A percentile compares a stretch with the other conserved stretches of the same genome.
Conservation (phyloP, 2,329 filamentous ascomycete species). For the Colletotrichum camelliae region DNA sequence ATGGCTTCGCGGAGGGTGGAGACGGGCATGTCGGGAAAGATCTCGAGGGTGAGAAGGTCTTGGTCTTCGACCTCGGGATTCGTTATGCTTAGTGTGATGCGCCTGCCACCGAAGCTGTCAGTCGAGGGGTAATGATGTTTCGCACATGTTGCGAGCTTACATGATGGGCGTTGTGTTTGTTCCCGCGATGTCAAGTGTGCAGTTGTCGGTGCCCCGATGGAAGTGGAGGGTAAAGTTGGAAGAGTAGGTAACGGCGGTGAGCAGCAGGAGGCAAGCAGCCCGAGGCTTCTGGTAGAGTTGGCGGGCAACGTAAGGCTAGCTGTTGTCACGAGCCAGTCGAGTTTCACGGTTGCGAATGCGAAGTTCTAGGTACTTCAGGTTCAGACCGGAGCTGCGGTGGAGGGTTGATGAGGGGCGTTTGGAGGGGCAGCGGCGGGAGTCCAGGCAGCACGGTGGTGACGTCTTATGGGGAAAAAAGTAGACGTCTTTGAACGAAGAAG, state of each 20-base stretch:
- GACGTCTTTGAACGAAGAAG: background rate
- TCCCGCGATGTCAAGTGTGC: background rate
- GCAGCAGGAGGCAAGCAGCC: background rate
- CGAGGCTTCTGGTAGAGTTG: background rate
- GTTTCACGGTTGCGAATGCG: constrained; percentile 19
- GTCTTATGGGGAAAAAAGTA: background rate
- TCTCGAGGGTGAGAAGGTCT: constrained; percentile 79
- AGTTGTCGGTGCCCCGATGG: background rate
- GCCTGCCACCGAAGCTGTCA: constrained; percentile 58
- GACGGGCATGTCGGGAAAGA: constrained; percentile 82
- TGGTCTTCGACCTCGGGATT: constrained; percentile 70
- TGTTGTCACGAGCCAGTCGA: background rate
- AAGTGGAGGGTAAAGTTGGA: background rate
- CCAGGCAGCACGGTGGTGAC: constrained; percentile 14
- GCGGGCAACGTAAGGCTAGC: background rate
- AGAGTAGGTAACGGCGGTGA: background rate
- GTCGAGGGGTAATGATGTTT: background rate
- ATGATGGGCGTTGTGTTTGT: constrained; percentile 2
- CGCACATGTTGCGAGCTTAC: background rate
- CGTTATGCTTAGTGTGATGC: constrained; percentile 85
- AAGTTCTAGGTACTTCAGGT: background rate
- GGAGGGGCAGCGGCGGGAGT: constrained; percentile 5
- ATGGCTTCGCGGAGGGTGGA: constrained; percentile 88
- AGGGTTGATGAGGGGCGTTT: constrained; percentile 12
- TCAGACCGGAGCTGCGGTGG: constrained; percentile 3